These are phyloP conservation scores for Cystobasidiaceae sp. DNA, from an alignment of 1,284 basidiomycete species.

Conservation along the genomic window DNA sequence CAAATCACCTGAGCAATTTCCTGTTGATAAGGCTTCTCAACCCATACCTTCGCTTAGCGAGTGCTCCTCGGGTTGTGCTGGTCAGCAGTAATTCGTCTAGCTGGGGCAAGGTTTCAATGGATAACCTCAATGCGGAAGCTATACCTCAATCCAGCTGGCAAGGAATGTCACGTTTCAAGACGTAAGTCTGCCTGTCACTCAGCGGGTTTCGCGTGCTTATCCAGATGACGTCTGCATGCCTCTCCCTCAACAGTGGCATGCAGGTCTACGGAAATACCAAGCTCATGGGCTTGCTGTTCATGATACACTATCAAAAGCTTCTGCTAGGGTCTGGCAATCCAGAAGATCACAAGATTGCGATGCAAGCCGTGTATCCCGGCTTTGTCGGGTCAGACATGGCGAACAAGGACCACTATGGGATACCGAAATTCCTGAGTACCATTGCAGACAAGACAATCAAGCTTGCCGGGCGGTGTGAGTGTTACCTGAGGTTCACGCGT, in stretches of 20 bases:
- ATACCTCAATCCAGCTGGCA: slow-evolving; percentile 8
- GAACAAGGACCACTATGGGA: slow-evolving; percentile 8
- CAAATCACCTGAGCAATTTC: slow-evolving; percentile 11
- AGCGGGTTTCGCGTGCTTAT: not conserved
- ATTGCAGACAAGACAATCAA: slow-evolving; percentile 10
- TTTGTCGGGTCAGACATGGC: slow-evolving; percentile 20
- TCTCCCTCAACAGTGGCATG: slow-evolving; percentile 10
- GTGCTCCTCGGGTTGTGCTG: not conserved
- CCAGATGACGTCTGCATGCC: not conserved
- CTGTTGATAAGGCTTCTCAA: slow-evolving; percentile 4
- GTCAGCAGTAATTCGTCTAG: slow-evolving; percentile 7
- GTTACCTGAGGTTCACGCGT: not conserved
- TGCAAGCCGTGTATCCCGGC: slow-evolving; percentile 16
- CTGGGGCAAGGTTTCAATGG: slow-evolving; percentile 17
- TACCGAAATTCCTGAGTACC: slow-evolving; percentile 14
- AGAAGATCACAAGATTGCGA: slow-evolving; percentile 18
- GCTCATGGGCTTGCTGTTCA: slow-evolving; percentile 20
- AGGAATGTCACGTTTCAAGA: slow-evolving; percentile 8
- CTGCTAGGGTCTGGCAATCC: not conserved
- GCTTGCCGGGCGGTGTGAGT: slow-evolving; percentile 13
- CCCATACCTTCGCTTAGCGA: not conserved
- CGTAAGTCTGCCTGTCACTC: not conserved
- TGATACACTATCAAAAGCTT: slow-evolving; percentile 3
- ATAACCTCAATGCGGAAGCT: slow-evolving; percentile 17
- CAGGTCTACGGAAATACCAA: slow-evolving; percentile 22